Conservation (phyloP, 139 green algal species). For the Zygnema cylindricum region DNA sequence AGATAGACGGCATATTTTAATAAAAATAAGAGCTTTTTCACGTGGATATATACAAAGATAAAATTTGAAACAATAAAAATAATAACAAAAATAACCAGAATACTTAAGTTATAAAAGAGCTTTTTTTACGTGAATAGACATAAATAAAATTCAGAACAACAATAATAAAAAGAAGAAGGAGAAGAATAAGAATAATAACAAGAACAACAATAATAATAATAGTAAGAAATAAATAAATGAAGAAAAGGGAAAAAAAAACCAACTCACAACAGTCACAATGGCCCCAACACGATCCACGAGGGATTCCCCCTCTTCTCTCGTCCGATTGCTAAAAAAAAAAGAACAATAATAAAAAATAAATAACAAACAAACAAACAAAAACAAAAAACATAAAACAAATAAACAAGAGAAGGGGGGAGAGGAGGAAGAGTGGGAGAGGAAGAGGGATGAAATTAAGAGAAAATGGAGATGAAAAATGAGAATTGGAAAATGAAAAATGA, state of each 20-base stretch:
- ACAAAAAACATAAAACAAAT: not conserved
- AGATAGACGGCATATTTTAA: too few relatives aligned
- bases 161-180: not conserved
- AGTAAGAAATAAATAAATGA: conserved; percentile 1
- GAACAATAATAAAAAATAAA: not conserved
- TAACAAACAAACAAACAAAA: not conserved
- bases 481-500: not conserved
- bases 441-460: too few relatives aligned
- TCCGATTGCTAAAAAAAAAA: conserved; percentile 41
- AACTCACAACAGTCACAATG: conserved; percentile 33
- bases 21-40: too few relatives aligned
- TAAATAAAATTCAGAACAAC: too few relatives aligned
- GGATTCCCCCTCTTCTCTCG: conserved; percentile 22
- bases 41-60: too few relatives aligned
- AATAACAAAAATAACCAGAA: too few relatives aligned
- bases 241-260: not conserved
- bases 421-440: too few relatives aligned
- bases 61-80: too few relatives aligned
- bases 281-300: conserved; percentile 52
- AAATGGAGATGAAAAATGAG: not conserved
- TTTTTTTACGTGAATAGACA: too few relatives aligned
- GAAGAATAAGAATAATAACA: conserved; percentile 15
- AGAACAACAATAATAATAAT: not conserved
- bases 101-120: too few relatives aligned
- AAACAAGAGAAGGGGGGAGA: too few relatives aligned